phyloP scores from a whole-genome alignment of 345 rosid species.

The Combretum micranthum region DNA sequence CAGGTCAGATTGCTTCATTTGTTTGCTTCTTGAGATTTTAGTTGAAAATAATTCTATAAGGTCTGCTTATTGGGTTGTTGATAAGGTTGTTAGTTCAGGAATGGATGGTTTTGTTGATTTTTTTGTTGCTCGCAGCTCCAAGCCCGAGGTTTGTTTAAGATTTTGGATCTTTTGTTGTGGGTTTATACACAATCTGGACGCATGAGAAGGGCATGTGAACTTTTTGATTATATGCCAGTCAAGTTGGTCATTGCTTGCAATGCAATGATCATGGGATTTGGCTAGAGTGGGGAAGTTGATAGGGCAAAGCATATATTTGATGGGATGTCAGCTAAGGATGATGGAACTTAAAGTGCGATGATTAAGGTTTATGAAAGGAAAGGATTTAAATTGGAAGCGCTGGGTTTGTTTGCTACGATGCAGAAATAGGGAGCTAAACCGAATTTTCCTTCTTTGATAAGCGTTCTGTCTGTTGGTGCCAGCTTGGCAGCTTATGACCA shows the following conservation, averaged over 20 bases:
- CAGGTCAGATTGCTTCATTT: slow-evolving; percentile 31
- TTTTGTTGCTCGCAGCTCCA: slow-evolving; percentile 27
- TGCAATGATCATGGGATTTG: too few species aligned
- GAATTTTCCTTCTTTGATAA: slow-evolving; percentile 53
- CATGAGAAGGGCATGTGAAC: slow-evolving; percentile 49
- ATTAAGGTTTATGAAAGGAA: slow-evolving; percentile 65
- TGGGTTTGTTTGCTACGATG: slow-evolving; percentile 42
- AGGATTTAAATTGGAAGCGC: slow-evolving; percentile 59
- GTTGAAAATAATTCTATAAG: slow-evolving; percentile 37
- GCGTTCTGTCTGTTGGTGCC: slow-evolving; percentile 58
- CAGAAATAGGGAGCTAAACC: too few species aligned
- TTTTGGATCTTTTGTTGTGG: slow-evolving; percentile 54
- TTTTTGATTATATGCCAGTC: slow-evolving; percentile 56
- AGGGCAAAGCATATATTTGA: slow-evolving; percentile 46
- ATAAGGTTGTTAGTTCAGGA: slow-evolving; percentile 28
- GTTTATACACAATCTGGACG: slow-evolving; percentile 50
- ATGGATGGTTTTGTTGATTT: slow-evolving; percentile 51
- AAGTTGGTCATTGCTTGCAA: slow-evolving; percentile 50
- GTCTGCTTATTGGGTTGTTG: slow-evolving; percentile 49
- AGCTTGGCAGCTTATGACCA: slow-evolving; percentile 60
- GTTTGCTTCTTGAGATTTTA: slow-evolving; percentile 47
- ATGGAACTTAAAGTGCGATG: slow-evolving; percentile 59
- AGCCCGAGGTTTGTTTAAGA: slow-evolving; percentile 22
- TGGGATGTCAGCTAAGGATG: slow-evolving; percentile 51
- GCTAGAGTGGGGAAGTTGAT: too few species aligned